Evolutionary conservation across 768 basidiomycete species (phyloP).

Genomic region (Russula ochroleuca): DNA sequence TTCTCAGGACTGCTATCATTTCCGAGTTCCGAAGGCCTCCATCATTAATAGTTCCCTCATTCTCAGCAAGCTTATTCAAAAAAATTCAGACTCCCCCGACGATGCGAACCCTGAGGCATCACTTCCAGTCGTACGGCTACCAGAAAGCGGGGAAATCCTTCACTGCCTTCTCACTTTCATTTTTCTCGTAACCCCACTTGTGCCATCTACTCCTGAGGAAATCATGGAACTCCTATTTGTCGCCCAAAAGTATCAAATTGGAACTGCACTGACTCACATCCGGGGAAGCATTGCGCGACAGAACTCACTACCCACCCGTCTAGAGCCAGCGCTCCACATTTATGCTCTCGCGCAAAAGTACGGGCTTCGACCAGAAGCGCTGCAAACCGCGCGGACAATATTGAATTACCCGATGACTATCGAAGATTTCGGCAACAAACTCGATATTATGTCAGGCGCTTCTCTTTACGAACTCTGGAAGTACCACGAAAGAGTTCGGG

Average conservation of each 20-base stretch:
- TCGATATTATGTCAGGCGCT: background rate
- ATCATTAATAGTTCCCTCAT: conserved; percentile 42
- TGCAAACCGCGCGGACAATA: too few relatives aligned
- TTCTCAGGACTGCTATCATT: conserved; percentile 41
- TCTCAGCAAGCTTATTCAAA: conserved; percentile 27
- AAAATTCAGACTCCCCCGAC: background rate
- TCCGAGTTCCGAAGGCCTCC: conserved; percentile 43
- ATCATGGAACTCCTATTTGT: conserved; percentile 1
- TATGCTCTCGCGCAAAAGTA: too few relatives aligned
- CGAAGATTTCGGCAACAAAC: too few relatives aligned
- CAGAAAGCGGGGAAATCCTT: background rate
- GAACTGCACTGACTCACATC: background rate
- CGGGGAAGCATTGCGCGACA: background rate
- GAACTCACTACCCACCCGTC: background rate
- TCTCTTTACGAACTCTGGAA: conserved; percentile 13
- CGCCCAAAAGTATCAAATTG: conserved; percentile 10
- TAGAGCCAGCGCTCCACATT: background rate
- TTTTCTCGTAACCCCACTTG: background rate
- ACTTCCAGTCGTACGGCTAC: background rate
- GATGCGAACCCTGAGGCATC: background rate
- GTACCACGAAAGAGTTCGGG: background rate
- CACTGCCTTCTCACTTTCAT: conserved; percentile 14
- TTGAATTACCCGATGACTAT: too few relatives aligned
- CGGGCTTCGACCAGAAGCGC: too few relatives aligned
- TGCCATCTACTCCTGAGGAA: background rate